Base-by-base conservation (phyloP, 768 basidiomycete species). In the Baorangia bicolor region DNA sequence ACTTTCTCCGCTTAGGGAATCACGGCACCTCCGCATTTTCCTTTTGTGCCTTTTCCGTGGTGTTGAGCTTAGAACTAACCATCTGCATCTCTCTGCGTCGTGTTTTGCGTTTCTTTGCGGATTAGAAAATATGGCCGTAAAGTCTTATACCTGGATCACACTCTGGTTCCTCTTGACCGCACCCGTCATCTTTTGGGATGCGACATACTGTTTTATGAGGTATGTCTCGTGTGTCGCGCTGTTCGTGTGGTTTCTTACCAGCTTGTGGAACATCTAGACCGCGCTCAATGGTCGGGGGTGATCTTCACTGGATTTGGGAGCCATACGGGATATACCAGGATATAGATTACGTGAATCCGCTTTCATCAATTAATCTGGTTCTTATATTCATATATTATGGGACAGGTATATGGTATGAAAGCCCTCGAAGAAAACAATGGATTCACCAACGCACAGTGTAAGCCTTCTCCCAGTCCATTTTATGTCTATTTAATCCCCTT, bases 291-390 rank as follows among this genome's bases (percentile, higher is more conserved):
- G 75, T 74, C 60, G 92, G 90, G 1, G 94, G 94, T 3, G 92
- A 94, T 70, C 76, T 94, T 43, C 89, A 94, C 63, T 95, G 92
- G 93, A 81, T 95, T 41, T 96, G 93, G 94, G 76, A 80, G 55
- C 92, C 92, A 2, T 95, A 95, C 65, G 80, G 77, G 25, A 56
- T 89, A 30, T 93, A 92, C 72, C 86, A 91, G 65, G 75, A 86
- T n/a, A 74, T 92, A 33, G 74, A 78, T 57, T 65, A 73, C 41
- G 75, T 78, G 58, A 51, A 74, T 69, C 31, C 12, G 5, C n/a
- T 21, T 39, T 43, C 20, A 4, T 16, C 9, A 8, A 7, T 31
- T 6, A 11, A 14, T 10, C 2, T 11, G 4, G 4, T 43, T 54
- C 76, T 71, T 59, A 76, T 52, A 74, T 77, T 63, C 67, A 73